phyloP scores from a whole-genome alignment of 768 basidiomycete species.

The Macrolepiota fuliginosa region DNA sequence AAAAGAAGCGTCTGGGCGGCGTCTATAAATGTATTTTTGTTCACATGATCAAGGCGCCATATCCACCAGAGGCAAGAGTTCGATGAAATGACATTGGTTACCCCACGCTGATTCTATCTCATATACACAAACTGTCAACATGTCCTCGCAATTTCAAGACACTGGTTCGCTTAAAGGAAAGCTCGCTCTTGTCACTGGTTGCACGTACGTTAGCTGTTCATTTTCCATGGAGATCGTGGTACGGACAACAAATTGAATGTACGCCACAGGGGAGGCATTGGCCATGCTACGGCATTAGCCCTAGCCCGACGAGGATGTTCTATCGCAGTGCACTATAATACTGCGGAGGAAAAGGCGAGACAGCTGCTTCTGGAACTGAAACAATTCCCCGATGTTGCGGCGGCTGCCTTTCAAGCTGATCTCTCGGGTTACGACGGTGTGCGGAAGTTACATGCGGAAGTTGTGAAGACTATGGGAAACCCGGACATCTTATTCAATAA shows the following conservation, averaged over 20 bases:
- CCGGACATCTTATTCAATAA: constrained; percentile 55
- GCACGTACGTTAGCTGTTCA: constrained; percentile 19
- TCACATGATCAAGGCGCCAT: background rate
- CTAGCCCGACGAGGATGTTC: constrained; percentile 43
- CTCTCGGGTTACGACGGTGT: constrained; percentile 42
- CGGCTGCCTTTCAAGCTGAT: constrained; percentile 46
- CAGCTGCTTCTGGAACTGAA: constrained; percentile 36
- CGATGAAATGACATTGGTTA: background rate
- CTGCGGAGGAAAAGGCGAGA: constrained; percentile 33
- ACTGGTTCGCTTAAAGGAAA: constrained; percentile 18
- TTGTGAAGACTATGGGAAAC: constrained; percentile 42
- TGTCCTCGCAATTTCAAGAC: background rate
- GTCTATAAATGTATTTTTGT: background rate
- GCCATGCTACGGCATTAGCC: constrained; percentile 43
- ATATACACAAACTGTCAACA: background rate
- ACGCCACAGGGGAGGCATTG: constrained; percentile 47
- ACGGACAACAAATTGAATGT: background rate
- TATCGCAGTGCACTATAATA: constrained; percentile 52
- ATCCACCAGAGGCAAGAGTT: background rate
- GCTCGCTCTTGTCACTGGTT: constrained; percentile 27
- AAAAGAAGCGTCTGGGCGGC: background rate
- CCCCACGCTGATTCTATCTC: background rate
- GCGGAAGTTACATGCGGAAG: constrained; percentile 38
- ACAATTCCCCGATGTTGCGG: constrained; percentile 30
- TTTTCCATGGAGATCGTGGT: background rate